Evolutionary conservation across 306 rosid genomes (phyloP).

Genomic region (Citrullus colocynthis): DNA sequence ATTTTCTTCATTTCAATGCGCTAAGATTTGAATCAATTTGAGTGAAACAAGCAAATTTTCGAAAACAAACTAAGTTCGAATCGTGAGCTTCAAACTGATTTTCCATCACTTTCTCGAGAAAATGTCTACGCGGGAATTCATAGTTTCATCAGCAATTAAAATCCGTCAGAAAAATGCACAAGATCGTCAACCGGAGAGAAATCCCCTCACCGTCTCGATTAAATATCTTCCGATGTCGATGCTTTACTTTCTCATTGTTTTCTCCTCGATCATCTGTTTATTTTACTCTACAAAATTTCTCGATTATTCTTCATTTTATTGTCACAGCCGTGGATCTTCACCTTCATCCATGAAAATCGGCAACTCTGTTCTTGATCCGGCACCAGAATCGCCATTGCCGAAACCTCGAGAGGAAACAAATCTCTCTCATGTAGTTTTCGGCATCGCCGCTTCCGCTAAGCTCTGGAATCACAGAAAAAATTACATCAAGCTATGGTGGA

Average conservation of each 20-base stretch:
- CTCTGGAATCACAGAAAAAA: slow-evolving; percentile 54
- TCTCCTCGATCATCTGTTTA: slow-evolving; percentile 32
- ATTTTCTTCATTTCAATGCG: no score
- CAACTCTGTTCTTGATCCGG: neutral
- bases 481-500: slow-evolving; percentile 70
- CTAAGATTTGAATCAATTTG: no score
- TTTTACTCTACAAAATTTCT: slow-evolving; percentile 15
- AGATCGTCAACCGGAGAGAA: neutral
- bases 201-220: neutral
- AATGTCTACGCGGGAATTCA: no score
- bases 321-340: neutral
- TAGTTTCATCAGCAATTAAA: neutral
- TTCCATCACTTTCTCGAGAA: no score
- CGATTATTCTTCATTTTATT: slow-evolving; percentile 6
- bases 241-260: neutral
- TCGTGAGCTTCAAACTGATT: no score
- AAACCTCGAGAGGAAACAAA: slow-evolving; percentile 22
- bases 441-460: slow-evolving; percentile 59
- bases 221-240: neutral
- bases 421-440: slow-evolving; percentile 58
- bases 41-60: no score
- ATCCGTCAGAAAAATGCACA: neutral
- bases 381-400: neutral
- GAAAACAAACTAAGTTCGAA: no score
- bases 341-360: neutral